Conservation (phyloP, 2,329 filamentous ascomycete genomes). For the Penicillium sumatraense region DNA sequence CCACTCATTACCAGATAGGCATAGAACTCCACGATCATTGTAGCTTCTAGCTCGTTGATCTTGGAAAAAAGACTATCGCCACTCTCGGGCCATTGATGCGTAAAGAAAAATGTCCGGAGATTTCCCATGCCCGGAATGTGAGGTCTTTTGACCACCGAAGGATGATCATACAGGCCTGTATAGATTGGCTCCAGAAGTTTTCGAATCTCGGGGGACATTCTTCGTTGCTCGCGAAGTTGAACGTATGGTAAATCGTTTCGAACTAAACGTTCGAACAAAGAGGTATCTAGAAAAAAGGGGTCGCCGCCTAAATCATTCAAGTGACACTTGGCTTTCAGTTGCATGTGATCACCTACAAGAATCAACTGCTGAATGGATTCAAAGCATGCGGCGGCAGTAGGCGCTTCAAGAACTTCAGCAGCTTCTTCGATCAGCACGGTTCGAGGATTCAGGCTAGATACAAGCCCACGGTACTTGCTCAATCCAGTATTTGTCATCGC, state of each 20-base stretch:
- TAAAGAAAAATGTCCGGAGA: constrained; percentile 64
- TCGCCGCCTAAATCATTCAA: constrained; percentile 61
- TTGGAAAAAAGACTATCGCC: constrained; percentile 68
- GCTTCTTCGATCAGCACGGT: constrained; percentile 79
- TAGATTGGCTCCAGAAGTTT: constrained; percentile 67
- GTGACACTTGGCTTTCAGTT: constrained; percentile 71
- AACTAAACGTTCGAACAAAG: constrained; percentile 81
- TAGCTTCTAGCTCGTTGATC: constrained; percentile 72
- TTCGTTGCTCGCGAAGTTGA: constrained; percentile 69
- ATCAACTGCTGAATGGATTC: constrained; percentile 68
- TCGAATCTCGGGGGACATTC: constrained; percentile 73
- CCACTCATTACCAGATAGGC: constrained; percentile 74
- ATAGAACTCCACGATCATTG: constrained; percentile 75
- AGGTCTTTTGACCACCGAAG: constrained; percentile 58
- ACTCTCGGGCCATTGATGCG: constrained; percentile 68
- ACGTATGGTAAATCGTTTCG: constrained; percentile 66
- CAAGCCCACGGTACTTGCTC: constrained; percentile 75
- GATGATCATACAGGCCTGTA: constrained; percentile 61
- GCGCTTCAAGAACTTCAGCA: constrained; percentile 69
- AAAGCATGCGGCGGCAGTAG: constrained; percentile 63
- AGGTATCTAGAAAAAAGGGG: constrained; percentile 72
- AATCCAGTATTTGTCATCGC: constrained; percentile 80
- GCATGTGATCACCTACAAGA: constrained; percentile 79
- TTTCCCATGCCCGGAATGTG: constrained; percentile 67
- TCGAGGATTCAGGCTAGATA: constrained; percentile 68